Evolutionary conservation across 2,329 filamentous ascomycete genomes (phyloP).

Genomic region (Alternaria atra): DNA sequence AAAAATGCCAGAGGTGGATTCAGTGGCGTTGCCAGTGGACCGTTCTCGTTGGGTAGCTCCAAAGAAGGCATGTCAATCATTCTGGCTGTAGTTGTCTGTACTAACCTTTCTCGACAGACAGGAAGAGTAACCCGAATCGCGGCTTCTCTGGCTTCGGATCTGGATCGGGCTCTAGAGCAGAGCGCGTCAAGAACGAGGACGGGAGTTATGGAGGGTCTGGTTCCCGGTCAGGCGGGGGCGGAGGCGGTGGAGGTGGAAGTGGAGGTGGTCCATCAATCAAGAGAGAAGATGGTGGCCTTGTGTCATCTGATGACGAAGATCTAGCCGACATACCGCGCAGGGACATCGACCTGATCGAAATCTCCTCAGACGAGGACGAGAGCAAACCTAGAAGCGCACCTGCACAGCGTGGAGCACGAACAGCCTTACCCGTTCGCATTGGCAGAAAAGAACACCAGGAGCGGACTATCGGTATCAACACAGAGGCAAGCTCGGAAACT

Average conservation of each 20-base stretch:
- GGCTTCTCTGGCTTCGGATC: slow-evolving; percentile 34
- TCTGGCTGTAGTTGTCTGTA: background rate
- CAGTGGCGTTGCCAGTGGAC: slow-evolving; percentile 53
- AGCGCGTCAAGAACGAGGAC: slow-evolving; percentile 45
- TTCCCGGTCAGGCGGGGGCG: slow-evolving; percentile 25
- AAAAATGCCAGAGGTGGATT: slow-evolving; percentile 54
- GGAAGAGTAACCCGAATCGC: slow-evolving; percentile 28
- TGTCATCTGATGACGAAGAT: slow-evolving; percentile 61
- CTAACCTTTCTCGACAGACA: slow-evolving; percentile 30
- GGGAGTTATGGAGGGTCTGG: slow-evolving; percentile 28
- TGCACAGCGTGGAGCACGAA: slow-evolving; percentile 31
- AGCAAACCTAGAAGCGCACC: slow-evolving; percentile 31
- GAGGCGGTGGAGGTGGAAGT: slow-evolving; percentile 17
- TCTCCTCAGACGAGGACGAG: slow-evolving; percentile 63
- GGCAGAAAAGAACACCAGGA: slow-evolving; percentile 65
- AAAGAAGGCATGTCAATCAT: slow-evolving; percentile 33
- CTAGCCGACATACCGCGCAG: slow-evolving; percentile 56
- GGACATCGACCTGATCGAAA: slow-evolving; percentile 68
- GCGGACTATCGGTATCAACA: slow-evolving; percentile 62
- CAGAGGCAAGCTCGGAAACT: slow-evolving; percentile 60
- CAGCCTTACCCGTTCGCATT: slow-evolving; percentile 61
- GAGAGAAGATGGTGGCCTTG: slow-evolving; percentile 52
- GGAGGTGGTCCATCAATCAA: slow-evolving; percentile 30
- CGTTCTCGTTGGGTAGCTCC: slow-evolving; percentile 50
- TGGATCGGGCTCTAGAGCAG: slow-evolving; percentile 43